A percentile compares a stretch with the other conserved stretches of the same genome.
Evolutionary conservation across 202 grass and related monocot species (phyloP).

Genomic region (Saccharum hybrid): DNA sequence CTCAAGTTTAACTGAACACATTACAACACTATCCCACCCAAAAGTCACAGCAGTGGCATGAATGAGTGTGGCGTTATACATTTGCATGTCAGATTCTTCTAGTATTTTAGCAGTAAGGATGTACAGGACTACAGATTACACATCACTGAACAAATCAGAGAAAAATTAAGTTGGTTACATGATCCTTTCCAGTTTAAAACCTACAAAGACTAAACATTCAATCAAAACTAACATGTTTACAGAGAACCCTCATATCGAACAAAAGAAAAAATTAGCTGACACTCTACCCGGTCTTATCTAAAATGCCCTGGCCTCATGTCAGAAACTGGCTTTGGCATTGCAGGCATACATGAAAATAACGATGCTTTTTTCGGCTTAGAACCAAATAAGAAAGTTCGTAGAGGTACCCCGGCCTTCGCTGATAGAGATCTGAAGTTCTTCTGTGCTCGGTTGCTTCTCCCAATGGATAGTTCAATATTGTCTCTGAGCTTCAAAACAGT

Average conservation of each 20-base stretch:
- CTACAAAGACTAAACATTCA: constrained; percentile 38
- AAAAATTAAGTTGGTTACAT: constrained; percentile 33
- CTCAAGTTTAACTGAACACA: constrained; percentile 16
- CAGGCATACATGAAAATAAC: constrained; percentile 80
- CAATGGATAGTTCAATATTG: constrained; percentile 57
- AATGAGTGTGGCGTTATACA: constrained; percentile 19
- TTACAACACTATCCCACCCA: background rate
- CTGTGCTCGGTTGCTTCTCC: constrained; percentile 48
- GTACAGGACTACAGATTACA: background rate
- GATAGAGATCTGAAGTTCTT: constrained; percentile 60
- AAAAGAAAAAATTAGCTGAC: constrained; percentile 9
- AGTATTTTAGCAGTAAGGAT: constrained; percentile 24
- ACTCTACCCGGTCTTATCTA: constrained; percentile 53
- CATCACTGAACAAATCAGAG: background rate
- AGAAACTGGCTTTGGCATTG: constrained; percentile 65
- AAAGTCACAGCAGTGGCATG: constrained; percentile 6
- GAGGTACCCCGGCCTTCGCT: constrained; percentile 63
- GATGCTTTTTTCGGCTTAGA: constrained; percentile 63
- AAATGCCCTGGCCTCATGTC: constrained; percentile 51
- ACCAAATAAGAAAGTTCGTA: constrained; percentile 76
- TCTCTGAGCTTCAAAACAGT: constrained; percentile 63
- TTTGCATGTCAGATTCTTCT: constrained; percentile 6
- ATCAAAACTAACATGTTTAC: constrained; percentile 34
- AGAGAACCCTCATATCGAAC: background rate
- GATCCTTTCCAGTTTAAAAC: constrained; percentile 34